Evolutionary conservation across 768 basidiomycete species (phyloP), one percentile per base, ranked within the genome.

Genomic region (Mycena vitilis): DNA sequence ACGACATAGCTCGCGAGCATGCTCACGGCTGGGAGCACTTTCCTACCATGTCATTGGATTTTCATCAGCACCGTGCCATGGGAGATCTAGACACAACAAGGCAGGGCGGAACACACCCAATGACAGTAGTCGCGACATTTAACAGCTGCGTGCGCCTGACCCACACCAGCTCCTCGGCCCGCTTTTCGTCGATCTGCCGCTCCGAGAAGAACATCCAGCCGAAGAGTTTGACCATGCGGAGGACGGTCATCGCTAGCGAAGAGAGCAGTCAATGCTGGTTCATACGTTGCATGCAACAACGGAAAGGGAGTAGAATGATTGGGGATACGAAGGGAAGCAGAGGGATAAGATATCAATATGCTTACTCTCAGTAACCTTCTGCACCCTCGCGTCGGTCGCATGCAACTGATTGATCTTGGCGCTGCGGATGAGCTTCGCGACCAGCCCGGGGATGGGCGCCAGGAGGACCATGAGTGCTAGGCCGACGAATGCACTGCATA

Each of bases 141-240:
- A 88, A 78, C 34, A 90, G 73, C 74, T 88, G 57, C 23, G 57
- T 85, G 49, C 83, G 78, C 71, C 84, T 86, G 80, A 89, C 79
- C 76, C 83, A 85, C 2, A 74, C 65, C 13, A 94, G 49, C 75
- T 94, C 92, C 5, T 84, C 84, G 57, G 89, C 87, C 63, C 92
- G 84, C 70, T 87, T 87, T 38, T 83, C 82, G 45, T 83, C 76
- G 55, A 94, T 80, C 58, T 83, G 81, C 20, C 83, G 75, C 23
- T 59, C 57, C 15, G 57, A 59, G 34, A 59, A 59, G 37, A 85
- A 80, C 75, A 91, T 85, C 85, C 91, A 86, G 10, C 84, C 91
- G 72, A 93, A 91, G 48, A 92, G 79, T 75, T 87, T 87, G 74
- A 86, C 78, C 81, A 87, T 85, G 18, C 86, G 82, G 13, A 86